Evolutionary conservation across 139 green algal species (phyloP), one percentile per base, ranked within the genome.

Genomic region (Limnomonas spitsbergensis): DNA sequence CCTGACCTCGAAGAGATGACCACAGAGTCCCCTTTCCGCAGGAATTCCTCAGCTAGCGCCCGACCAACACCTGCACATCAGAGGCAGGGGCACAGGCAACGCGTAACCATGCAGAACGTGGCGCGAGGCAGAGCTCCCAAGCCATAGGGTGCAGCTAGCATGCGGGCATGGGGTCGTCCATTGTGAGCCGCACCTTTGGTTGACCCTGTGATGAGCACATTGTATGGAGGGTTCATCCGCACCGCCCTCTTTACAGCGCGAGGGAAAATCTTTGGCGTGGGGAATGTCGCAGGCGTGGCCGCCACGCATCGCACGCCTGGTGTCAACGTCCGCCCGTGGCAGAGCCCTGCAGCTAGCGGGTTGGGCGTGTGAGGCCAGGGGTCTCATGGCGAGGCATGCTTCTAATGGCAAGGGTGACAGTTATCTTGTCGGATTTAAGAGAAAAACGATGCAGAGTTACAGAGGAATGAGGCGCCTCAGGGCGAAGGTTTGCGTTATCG

Each of bases 1-100:
- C 89, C 85, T 38, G 82, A 80, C 26, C 93, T 83, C 0, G 87
- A 92, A 78, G 89, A 96, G 24, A 98, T 86, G 38, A 94, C 66
- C 2, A 98, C 88, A 14, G 66, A 72, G 71, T 94, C 89, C 3
- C 91, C 90, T 34, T 83, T 52, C 38, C 74, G 20, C 38, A 97
- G 66, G 61, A 98, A 98, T 52, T 93, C 86, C 38, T 86, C 81
- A 0, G 93, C 94, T 66, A 98, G 78, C 0, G 92, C 93, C 1
- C 89, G 85, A 0, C 94, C 94, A 38, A 98, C 81, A 29, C 93
- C 92, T 94, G 84, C 2, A 1, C 39, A 7, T 4, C 36, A 53
- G 29, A 24, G 1, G 2, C 1, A 27, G 4, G 32, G 6, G 47
- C 37, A 69, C 14, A 38, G 7, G 0, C 68, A 29, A 20, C 47